Percentiles rank a stretch among this genome's conserved stretches.
Conservation (phyloP, 139 green algal genomes). For the Chlorella sp. region DNA sequence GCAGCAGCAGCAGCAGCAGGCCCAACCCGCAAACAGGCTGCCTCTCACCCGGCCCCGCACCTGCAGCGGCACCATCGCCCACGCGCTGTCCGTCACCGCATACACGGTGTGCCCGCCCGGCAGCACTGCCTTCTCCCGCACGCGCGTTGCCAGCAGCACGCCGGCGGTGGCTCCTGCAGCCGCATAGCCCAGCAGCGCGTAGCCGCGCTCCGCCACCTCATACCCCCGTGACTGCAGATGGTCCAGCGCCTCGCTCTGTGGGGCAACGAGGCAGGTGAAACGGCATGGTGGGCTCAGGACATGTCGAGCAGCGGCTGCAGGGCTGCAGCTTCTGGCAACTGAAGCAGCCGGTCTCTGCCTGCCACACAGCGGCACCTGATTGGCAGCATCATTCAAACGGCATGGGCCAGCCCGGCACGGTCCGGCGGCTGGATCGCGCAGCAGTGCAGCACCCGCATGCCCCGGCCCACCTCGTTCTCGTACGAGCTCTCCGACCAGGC, state of each 20-base stretch:
- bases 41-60: slow-evolving; percentile 39
- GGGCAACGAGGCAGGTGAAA: background rate
- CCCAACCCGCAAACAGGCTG: background rate
- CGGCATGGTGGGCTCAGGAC: no score
- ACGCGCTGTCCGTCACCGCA: slow-evolving; percentile 81
- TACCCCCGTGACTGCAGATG: slow-evolving; percentile 33
- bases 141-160: slow-evolving; percentile 87
- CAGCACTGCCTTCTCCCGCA: slow-evolving; percentile 74
- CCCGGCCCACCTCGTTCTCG: slow-evolving; percentile 18
- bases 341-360: no score
- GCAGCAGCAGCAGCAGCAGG: background rate
- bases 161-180: slow-evolving; percentile 70
- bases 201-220: slow-evolving; percentile 65
- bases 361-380: background rate
- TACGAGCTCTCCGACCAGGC: slow-evolving; percentile 9
- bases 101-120: slow-evolving; percentile 91
- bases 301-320: no score
- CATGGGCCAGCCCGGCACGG: no score
- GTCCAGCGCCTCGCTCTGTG: slow-evolving; percentile 40
- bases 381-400: no score
- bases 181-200: slow-evolving; percentile 87
- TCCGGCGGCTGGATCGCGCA: no score
- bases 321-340: no score
- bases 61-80: slow-evolving; percentile 83
- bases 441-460: no score